A percentile compares a stretch with the other conserved stretches of the same genome.
These are phyloP conservation scores for Aspergillus hiratsukae DNA, from an alignment of 2,329 filamentous ascomycete species.

Conservation along the genomic window DNA sequence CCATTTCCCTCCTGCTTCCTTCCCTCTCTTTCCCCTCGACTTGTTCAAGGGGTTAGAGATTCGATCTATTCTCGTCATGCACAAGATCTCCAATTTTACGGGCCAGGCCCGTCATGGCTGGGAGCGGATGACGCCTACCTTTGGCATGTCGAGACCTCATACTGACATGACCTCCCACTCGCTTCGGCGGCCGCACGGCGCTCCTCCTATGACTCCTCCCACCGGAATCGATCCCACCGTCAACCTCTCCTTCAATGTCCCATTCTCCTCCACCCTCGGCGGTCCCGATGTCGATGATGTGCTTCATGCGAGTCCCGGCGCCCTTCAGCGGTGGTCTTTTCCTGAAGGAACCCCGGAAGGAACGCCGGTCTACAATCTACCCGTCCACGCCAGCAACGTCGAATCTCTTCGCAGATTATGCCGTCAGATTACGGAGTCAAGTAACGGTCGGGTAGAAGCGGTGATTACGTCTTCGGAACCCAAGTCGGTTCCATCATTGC, in stretches of 20 bases:
- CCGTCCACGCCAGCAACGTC: slow-evolving; percentile 86
- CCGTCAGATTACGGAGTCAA: slow-evolving; percentile 68
- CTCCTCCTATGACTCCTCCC: slow-evolving; percentile 57
- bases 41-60: slow-evolving; percentile 34
- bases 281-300: slow-evolving; percentile 94
- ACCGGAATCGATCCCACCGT: slow-evolving; percentile 71
- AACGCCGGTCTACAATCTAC: slow-evolving; percentile 79
- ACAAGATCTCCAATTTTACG: slow-evolving; percentile 66
- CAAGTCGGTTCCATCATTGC: slow-evolving; percentile 54
- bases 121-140: slow-evolving; percentile 64
- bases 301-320: slow-evolving; percentile 82
- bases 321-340: slow-evolving; percentile 89
- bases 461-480: slow-evolving; percentile 78
- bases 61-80: slow-evolving; percentile 45
- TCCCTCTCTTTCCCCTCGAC: slow-evolving; percentile 30
- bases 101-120: slow-evolving; percentile 63
- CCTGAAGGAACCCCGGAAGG: slow-evolving; percentile 81
- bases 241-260: slow-evolving; percentile 95
- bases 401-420: slow-evolving; percentile 74
- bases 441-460: slow-evolving; percentile 70
- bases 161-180: slow-evolving; percentile 52
- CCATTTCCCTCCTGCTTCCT: slow-evolving; percentile 17
- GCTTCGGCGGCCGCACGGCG: slow-evolving; percentile 52
- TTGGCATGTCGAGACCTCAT: slow-evolving; percentile 58
- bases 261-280: slow-evolving; percentile 85